Evolutionary conservation across 441 rosid genomes (phyloP), one percentile per base, ranked within the genome.

Genomic region (Dalechampia spathulata): DNA sequence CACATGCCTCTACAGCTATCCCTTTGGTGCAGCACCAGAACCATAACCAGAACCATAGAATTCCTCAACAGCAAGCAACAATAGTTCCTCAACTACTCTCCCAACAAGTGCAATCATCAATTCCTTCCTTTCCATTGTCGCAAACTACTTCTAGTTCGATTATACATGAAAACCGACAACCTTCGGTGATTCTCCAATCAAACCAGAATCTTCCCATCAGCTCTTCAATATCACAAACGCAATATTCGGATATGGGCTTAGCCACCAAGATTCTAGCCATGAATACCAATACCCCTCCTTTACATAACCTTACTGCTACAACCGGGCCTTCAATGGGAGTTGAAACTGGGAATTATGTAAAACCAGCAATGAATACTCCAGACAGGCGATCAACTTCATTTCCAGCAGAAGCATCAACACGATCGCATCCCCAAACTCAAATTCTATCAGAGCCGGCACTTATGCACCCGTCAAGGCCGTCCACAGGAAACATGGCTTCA

Each of bases 21-120:
- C 45, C 73, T n/a, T 7, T 62, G 0, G 72, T 38, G 50, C 66
- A 49, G 30, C 58, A 50, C 14, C 85, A 68, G 32, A 55, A 58
- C 58, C 67, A 55, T 22, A 60, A 22, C 34, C 28, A 65, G 17
- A 26, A 28, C 32, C 39, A 45, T 28, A 34, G 71, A 13, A 57
- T 71, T 46, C 70, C 68, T 6, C 85, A 74, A 62, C 74, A 71
- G 56, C 70, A 67, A 27, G 59, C 71, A 40, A 75, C 51, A 55
- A 54, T 51, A 46, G 2, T 4, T 15, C 42, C 42, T 39, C 70
- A 66, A 34, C 43, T 60, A 6, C 67, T 55, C 47, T 65, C 70
- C 13, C 86, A 75, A 21, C 83, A 72, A 20, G 34, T 65, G 62
- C 72, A 68, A 22, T 56, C 74, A 49, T 67, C 75, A 19, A 71